Conservation (phyloP, 306 rosid genomes). For the Purshia tridentata region DNA sequence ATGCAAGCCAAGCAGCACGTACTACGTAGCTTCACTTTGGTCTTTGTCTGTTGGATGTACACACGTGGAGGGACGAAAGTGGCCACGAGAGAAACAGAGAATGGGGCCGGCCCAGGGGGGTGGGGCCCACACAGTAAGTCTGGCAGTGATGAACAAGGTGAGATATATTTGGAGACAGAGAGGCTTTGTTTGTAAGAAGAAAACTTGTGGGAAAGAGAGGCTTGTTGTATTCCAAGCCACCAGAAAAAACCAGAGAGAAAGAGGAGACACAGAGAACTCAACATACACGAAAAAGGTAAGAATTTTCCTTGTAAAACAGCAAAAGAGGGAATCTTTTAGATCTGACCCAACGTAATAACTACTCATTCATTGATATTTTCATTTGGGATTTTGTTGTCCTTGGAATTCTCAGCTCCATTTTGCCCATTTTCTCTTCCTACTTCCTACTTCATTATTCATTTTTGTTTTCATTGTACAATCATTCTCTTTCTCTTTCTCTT, state of each 20-base stretch:
- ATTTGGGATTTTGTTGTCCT: neutral
- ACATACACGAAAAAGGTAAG: neutral
- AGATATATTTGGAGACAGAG: neutral
- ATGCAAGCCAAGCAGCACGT: neutral
- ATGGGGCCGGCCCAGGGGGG: neutral
- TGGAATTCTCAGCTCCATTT: conserved; percentile 14
- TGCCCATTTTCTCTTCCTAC: neutral
- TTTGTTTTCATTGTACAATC: neutral
- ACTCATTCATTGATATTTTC: neutral
- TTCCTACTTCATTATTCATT: neutral
- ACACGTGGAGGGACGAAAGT: neutral
- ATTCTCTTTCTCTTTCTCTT: neutral
- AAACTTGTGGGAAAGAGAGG: neutral
- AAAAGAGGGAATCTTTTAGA: neutral
- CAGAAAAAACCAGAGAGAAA: neutral
- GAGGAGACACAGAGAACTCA: conserved; percentile 22
- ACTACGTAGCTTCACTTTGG: neutral
- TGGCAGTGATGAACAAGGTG: neutral
- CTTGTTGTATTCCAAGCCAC: conserved; percentile 5
- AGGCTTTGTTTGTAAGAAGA: neutral
- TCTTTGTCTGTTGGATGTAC: no score
- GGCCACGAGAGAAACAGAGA: neutral
- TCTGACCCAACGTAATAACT: neutral
- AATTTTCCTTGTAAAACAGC: neutral
- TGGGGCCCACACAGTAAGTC: neutral